These are phyloP conservation scores for Ensete glaucum DNA, from an alignment of 176 grass and related monocot species.

Conservation along the genomic window DNA sequence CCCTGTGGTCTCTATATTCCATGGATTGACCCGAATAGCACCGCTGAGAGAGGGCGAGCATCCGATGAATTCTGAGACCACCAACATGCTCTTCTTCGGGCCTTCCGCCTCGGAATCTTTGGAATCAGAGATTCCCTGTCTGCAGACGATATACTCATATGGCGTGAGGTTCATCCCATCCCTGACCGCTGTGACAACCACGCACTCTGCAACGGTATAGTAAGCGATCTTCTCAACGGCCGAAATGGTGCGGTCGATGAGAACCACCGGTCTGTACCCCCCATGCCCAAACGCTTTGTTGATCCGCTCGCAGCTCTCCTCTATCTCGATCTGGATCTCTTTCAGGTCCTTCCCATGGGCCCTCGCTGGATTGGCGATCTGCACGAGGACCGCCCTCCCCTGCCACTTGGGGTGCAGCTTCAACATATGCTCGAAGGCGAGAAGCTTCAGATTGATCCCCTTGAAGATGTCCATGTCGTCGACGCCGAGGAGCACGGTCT, in stretches of 20 bases:
- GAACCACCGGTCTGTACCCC: conserved; percentile 36
- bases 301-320: conserved; percentile 27
- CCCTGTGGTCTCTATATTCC: conserved; percentile 21
- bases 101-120: conserved; percentile 7
- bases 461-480: conserved; percentile 27
- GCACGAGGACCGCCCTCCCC: conserved; percentile 17
- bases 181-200: conserved; percentile 41
- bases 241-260: conserved; percentile 32
- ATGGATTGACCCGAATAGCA: conserved; percentile 19
- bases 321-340: conserved; percentile 10
- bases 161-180: conserved; percentile 31
- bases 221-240: conserved; percentile 49
- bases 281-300: conserved; percentile 26
- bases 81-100: conserved; percentile 11
- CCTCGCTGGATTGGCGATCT: conserved; percentile 20
- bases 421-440: conserved; percentile 15
- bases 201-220: conserved; percentile 46
- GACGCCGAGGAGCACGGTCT: conserved; percentile 9
- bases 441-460: conserved; percentile 18
- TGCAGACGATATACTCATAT: conserved; percentile 58
- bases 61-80: conserved; percentile 21
- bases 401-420: conserved; percentile 18
- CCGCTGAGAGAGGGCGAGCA: conserved; percentile 15
- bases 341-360: conserved; percentile 9
- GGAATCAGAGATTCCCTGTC: conserved; percentile 34